phyloP scores from a whole-genome alignment of 495 filamentous ascomycete species.

The Gamarada debralockiae region DNA sequence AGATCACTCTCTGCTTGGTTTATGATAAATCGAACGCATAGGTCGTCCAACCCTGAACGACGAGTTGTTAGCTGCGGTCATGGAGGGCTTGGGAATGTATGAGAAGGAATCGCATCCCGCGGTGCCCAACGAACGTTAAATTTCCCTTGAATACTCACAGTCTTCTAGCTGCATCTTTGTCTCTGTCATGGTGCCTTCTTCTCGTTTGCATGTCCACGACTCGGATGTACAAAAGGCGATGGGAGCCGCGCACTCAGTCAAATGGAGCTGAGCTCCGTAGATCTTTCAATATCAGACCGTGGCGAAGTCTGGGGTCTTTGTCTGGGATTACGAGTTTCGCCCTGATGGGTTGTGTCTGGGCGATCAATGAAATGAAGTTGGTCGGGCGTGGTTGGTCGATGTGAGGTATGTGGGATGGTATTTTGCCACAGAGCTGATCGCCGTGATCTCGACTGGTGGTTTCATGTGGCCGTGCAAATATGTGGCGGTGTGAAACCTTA shows the following conservation, averaged over 20 bases:
- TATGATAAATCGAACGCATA: constrained; percentile 93
- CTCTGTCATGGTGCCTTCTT: constrained; percentile 63
- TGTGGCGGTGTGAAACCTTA: too few species aligned
- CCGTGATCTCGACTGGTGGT: not conserved
- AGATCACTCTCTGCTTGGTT: constrained; percentile 91
- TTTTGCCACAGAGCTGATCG: not conserved
- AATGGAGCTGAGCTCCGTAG: constrained; percentile 10
- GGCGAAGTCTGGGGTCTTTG: not conserved
- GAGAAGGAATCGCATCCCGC: too few species aligned
- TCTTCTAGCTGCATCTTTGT: constrained; percentile 83
- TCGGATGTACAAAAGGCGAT: not conserved
- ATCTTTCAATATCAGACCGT: constrained; percentile 1
- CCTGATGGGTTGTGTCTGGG: not conserved
- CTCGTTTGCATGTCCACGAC: constrained; percentile 41
- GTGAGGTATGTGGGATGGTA: not conserved
- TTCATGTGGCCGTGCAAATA: not conserved
- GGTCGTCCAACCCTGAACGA: constrained; percentile 80
- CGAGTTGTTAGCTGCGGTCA: constrained; percentile 7
- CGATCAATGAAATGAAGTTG: constrained; percentile 3
- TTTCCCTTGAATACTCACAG: constrained; percentile 52
- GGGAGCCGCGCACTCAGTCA: not conserved
- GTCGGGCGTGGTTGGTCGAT: constrained; percentile 1
- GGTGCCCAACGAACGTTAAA: not conserved
- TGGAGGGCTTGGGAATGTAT: not conserved
- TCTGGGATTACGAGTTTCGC: not conserved